These are phyloP conservation scores for Colletotrichum musae DNA, from an alignment of 2,329 filamentous ascomycete genomes.

Conservation along the genomic window DNA sequence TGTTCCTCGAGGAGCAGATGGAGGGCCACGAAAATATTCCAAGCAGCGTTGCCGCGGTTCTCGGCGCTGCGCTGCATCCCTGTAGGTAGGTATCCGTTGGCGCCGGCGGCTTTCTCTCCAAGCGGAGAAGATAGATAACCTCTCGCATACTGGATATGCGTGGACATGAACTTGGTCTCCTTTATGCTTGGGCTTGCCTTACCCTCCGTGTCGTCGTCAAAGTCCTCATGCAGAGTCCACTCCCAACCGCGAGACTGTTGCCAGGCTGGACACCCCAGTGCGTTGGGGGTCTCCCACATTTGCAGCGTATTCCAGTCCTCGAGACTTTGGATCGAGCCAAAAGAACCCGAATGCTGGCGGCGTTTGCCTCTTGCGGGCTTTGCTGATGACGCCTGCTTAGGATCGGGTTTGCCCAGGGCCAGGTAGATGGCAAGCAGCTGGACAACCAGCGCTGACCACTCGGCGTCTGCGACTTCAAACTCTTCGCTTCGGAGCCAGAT, in stretches of 20 bases:
- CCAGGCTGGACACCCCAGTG: constrained; percentile 68
- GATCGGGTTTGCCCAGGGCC: constrained; percentile 63
- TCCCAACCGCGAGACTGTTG: constrained; percentile 77
- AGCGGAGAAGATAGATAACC: constrained; percentile 74
- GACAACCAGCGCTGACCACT: constrained; percentile 79
- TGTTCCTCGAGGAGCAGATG: constrained; percentile 92
- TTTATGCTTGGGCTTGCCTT: constrained; percentile 46
- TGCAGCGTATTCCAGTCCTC: constrained; percentile 66
- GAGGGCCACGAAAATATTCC: constrained; percentile 80
- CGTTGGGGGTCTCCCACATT: constrained; percentile 61
- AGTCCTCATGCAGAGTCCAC: constrained; percentile 76
- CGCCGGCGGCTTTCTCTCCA: constrained; percentile 69
- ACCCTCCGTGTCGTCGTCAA: constrained; percentile 48
- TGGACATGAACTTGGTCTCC: constrained; percentile 60
- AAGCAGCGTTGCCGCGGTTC: constrained; percentile 71
- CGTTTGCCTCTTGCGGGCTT: constrained; percentile 47
- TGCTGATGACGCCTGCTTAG: constrained; percentile 41
- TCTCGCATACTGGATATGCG: constrained; percentile 71
- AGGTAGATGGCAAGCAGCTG: constrained; percentile 76
- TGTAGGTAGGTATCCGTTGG: constrained; percentile 76
- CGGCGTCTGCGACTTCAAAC: constrained; percentile 64
- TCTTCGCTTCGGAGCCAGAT: constrained; percentile 74
- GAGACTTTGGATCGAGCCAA: constrained; percentile 53
- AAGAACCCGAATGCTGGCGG: constrained; percentile 53
- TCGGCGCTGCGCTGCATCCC: constrained; percentile 66